Evolutionary conservation across 176 grass and related monocot species (phyloP).

Genomic region (Oryza australiensis): DNA sequence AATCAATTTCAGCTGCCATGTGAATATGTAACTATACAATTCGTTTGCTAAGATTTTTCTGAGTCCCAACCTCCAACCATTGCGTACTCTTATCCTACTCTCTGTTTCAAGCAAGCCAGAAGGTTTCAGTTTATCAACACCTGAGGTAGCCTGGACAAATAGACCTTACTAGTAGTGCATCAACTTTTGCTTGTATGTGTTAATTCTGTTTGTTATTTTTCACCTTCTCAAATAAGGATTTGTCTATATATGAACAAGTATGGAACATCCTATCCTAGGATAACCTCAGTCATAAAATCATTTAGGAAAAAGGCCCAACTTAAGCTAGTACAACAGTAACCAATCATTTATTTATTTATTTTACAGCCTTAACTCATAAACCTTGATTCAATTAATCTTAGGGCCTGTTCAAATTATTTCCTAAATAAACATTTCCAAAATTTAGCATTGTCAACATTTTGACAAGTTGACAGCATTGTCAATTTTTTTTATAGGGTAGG

Average conservation of each 20-base stretch:
- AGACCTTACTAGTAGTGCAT: background rate
- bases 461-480: no score
- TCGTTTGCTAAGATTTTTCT: background rate
- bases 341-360: background rate
- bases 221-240: background rate
- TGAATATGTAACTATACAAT: background rate
- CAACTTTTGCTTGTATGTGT: background rate
- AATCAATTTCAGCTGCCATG: background rate
- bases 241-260: background rate
- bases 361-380: background rate
- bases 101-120: background rate
- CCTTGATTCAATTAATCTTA: conserved; percentile 2
- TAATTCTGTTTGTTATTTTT: background rate
- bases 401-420: no score
- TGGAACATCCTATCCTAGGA: background rate
- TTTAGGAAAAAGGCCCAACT: background rate
- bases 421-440: no score
- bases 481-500: no score
- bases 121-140: background rate
- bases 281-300: background rate
- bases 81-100: background rate
- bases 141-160: background rate
- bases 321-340: background rate
- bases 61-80: background rate
- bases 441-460: no score